These are phyloP conservation scores for Akebia trifoliata DNA, from an alignment of 164 flowering plant species.

Conservation along the genomic window DNA sequence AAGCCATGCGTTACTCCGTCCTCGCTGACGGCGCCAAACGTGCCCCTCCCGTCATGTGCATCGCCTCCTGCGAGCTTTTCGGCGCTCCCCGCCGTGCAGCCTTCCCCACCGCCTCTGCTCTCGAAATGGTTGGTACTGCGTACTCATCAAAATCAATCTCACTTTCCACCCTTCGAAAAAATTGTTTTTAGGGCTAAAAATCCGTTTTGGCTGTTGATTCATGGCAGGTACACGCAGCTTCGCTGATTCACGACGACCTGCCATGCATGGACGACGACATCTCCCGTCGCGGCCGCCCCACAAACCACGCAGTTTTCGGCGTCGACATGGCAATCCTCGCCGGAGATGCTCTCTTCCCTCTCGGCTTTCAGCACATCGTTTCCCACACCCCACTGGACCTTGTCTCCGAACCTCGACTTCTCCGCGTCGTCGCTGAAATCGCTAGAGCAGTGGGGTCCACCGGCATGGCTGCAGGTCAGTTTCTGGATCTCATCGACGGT, in stretches of 20 bases:
- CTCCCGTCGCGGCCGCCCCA: conserved; percentile 68
- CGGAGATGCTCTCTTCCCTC: conserved; percentile 93
- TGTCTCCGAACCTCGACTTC: conserved; percentile 60
- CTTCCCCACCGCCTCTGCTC: conserved; percentile 94
- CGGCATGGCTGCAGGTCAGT: conserved; percentile 96
- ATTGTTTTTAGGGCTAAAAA: not conserved
- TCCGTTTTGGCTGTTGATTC: not conserved
- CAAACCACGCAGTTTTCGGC: conserved; percentile 79
- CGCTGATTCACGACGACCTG: conserved; percentile 85
- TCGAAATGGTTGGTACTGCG: conserved; percentile 61
- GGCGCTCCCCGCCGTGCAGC: conserved; percentile 79
- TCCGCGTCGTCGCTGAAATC: conserved; percentile 76
- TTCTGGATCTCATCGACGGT: conserved; percentile 54
- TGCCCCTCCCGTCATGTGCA: conserved; percentile 82
- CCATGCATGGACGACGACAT: conserved; percentile 97
- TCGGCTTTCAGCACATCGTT: conserved; percentile 86
- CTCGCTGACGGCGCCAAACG: conserved; percentile 68
- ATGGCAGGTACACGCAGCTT: conserved; percentile 79
- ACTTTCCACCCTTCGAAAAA: not conserved
- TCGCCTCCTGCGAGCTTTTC: conserved; percentile 64
- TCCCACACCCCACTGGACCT: conserved; percentile 57
- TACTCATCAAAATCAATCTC: not conserved
- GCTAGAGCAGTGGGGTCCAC: conserved; percentile 90
- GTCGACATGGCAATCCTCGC: conserved; percentile 93
- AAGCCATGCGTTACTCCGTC: conserved; percentile 81